Conservation (phyloP, 1,139 yeast species). For the Blastobotrys buckinghamii region DNA sequence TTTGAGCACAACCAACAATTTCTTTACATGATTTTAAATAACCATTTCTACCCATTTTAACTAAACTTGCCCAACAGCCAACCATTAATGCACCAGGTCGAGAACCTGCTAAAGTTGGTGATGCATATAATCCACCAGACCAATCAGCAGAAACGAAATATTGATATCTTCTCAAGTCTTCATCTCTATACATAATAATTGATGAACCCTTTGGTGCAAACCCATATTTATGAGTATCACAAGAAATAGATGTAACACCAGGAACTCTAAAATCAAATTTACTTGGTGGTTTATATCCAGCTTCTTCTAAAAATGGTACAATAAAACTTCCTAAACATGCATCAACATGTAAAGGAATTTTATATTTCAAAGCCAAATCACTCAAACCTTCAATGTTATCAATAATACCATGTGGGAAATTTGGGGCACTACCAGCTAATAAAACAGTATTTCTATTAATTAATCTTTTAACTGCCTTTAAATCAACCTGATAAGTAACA, state of each 20-base stretch:
- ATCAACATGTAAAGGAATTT: conserved; percentile 87
- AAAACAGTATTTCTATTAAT: conserved; percentile 77
- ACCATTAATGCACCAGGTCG: conserved; percentile 96
- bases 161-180: conserved; percentile 66
- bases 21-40: conserved; percentile 60
- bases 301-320: conserved; percentile 68
- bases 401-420: conserved; percentile 92
- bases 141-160: conserved; percentile 80
- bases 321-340: conserved; percentile 93
- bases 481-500: conserved; percentile 59
- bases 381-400: conserved; percentile 80
- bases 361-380: conserved; percentile 52
- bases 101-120: conserved; percentile 94
- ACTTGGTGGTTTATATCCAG: conserved; percentile 50
- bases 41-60: conserved; percentile 74
- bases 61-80: conserved; percentile 94
- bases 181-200: conserved; percentile 76
- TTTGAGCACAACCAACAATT: conserved; percentile 61
- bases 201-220: conserved; percentile 98
- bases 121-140: conserved; percentile 95
- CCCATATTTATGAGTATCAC: conserved; percentile 97
- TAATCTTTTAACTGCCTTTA: conserved; percentile 53
- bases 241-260: conserved; percentile 95
- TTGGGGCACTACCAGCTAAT: conserved; percentile 91
- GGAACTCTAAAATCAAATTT: conserved; percentile 79